These are phyloP conservation scores for Sporisorium exsertum DNA, from an alignment of 1,284 basidiomycete genomes.

Conservation along the genomic window DNA sequence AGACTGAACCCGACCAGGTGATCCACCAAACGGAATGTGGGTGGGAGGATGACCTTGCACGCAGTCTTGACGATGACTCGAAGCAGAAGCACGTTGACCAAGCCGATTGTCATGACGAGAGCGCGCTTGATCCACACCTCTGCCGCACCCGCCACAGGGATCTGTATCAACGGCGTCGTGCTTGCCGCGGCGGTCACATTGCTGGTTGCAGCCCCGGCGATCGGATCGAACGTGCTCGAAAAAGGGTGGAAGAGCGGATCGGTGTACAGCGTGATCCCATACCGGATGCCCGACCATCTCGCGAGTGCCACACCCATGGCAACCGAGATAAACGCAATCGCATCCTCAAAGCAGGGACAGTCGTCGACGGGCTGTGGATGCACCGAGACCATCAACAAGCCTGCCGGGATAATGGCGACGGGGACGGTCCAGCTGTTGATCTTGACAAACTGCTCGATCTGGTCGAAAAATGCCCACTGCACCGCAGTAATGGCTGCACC, in stretches of 20 bases:
- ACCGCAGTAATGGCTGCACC: conserved; percentile 60
- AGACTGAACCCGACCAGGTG: conserved; percentile 56
- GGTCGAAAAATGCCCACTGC: conserved; percentile 70
- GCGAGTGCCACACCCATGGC: conserved; percentile 81
- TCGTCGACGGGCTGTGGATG: conserved; percentile 90
- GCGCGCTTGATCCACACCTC: conserved; percentile 27
- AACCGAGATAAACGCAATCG: conserved; percentile 89
- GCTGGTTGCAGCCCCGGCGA: not conserved
- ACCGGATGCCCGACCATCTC: conserved; percentile 73
- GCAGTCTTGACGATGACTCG: conserved; percentile 74
- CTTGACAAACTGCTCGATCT: conserved; percentile 71
- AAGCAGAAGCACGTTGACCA: conserved; percentile 80
- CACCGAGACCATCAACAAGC: conserved; percentile 80
- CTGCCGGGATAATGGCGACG: conserved; percentile 75
- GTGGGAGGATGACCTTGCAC: conserved; percentile 55
- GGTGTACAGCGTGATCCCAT: conserved; percentile 19
- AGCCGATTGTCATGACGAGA: conserved; percentile 73
- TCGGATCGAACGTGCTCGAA: conserved; percentile 8
- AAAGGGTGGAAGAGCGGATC: conserved; percentile 36
- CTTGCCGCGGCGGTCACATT: not conserved
- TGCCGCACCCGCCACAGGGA: conserved; percentile 17
- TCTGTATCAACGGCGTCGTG: conserved; percentile 26
- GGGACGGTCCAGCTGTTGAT: conserved; percentile 74
- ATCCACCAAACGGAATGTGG: conserved; percentile 52
- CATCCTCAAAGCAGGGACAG: conserved; percentile 98